Evolutionary conservation across 768 basidiomycete genomes (phyloP).

Genomic region (Hydnomerulius pinastri): DNA sequence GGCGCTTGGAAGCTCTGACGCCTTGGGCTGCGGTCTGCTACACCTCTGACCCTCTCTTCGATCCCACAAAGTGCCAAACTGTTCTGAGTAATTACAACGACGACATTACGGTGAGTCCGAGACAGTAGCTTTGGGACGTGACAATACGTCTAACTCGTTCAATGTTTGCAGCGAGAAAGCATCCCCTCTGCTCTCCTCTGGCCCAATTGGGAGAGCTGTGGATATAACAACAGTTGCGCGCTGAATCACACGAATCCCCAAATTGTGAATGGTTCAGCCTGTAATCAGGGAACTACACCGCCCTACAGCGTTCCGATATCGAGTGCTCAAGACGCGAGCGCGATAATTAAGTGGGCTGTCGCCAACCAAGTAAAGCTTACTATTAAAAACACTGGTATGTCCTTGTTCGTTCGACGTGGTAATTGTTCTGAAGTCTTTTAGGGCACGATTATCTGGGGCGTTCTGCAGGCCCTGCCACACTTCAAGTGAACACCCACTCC

Average conservation of each 20-base stretch:
- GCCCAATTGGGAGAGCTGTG: constrained; percentile 22
- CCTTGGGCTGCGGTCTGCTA: constrained; percentile 19
- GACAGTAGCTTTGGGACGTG: neutral
- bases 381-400: constrained; percentile 22
- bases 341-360: constrained; percentile 17
- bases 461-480: constrained; percentile 15
- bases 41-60: constrained; percentile 8
- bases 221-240: constrained; percentile 12
- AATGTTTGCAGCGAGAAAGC: constrained; percentile 15
- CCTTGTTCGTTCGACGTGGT: neutral
- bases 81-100: constrained; percentile 14
- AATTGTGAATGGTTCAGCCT: constrained; percentile 7
- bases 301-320: constrained; percentile 17
- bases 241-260: constrained; percentile 21
- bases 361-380: constrained; percentile 16
- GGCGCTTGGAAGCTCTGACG: constrained; percentile 11
- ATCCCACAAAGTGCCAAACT: constrained; percentile 3
- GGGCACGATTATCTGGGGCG: constrained; percentile 21
- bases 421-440: neutral
- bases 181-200: constrained; percentile 18
- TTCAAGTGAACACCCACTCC: constrained; percentile 18
- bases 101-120: constrained; percentile 5
- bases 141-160: too few relatives aligned
- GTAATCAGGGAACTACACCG: constrained; percentile 17
- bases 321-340: constrained; percentile 17